Evolutionary conservation across 1,284 basidiomycete species (phyloP).

Genomic region (Schizophyllum amplum): DNA sequence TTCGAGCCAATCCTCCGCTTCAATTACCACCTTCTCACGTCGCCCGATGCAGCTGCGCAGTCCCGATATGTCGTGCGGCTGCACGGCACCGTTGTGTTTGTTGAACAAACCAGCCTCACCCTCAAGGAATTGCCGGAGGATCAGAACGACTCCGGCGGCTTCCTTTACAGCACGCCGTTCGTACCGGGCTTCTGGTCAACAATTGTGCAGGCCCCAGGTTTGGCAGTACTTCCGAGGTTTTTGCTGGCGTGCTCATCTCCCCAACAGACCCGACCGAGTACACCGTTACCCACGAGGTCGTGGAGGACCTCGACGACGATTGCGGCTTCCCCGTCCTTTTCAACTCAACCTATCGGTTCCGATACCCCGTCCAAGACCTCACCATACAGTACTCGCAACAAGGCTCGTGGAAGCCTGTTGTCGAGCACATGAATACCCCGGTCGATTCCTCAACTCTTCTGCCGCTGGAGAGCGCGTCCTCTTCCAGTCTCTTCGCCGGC

Average conservation of each 20-base stretch:
- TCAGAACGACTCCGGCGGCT: not conserved
- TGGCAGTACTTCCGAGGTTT: not conserved
- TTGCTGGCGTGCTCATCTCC: not conserved
- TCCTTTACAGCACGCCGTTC: not conserved
- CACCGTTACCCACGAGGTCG: not conserved
- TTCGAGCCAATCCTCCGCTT: not conserved
- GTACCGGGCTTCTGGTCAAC: not conserved
- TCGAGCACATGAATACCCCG: not conserved
- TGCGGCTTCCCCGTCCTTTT: not conserved
- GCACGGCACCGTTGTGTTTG: not conserved
- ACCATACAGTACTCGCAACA: not conserved
- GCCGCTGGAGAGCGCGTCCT: not conserved
- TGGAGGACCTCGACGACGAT: slow-evolving; percentile 3
- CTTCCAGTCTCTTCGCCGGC: not conserved
- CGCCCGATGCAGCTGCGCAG: not conserved
- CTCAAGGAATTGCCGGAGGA: not conserved
- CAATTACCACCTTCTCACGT: not conserved
- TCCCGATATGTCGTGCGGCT: not conserved
- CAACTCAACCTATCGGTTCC: slow-evolving; percentile 3
- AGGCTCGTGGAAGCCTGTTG: not conserved
- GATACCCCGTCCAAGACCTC: not conserved
- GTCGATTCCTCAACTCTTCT: not conserved
- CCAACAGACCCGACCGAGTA: slow-evolving; percentile 2
- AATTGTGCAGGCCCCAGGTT: not conserved
- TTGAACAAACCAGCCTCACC: not conserved